Base-by-base conservation (phyloP, 164 flowering plant genomes). In the Macadamia tetraphylla region DNA sequence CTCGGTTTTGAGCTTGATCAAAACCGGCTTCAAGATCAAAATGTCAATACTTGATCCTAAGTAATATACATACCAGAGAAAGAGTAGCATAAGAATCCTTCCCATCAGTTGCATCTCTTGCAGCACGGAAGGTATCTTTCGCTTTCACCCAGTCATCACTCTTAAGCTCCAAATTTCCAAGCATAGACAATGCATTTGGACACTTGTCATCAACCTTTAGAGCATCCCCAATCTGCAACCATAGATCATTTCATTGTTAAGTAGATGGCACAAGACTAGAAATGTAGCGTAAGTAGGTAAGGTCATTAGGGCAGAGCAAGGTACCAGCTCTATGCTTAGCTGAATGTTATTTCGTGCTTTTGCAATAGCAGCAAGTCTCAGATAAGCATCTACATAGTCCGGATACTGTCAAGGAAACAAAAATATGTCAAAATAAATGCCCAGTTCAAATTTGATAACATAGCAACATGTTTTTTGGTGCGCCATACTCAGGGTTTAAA, bases 71-170 rank as follows among this genome's bases (percentile, higher is more conserved):
- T 46, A 94, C 99, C 95, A 94, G 76, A 72, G 91, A 86, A 64
- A 94, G 86, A 62, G 90, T 80, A 66, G 92, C 87, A 83, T 89
- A 94, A 62, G 97, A 88, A 80, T 94, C 98, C 74, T 88, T 89
- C 72, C 92, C 96, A 79, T 85, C 90, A 71, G 94, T 80, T 62
- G 89, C 94, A 62, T 94, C 97, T 73, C 84, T 85, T 66, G 97
- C 95, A 67, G 94, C 83, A 6, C 91, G 88, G 67, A 89, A 86
- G 23, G 98, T 94, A 69, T 92, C 98, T 76, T 94, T 94, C 73
- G 99, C 99, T 82, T 90, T 94, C 62, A 94, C 88, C 99, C 98
- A 92, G 74, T 90, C 97, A 85, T 92, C 98, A 78, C 89, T 86
- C 75, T 94, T 92, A 70, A 94, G 97, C 82, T 94, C 99, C 79